Conservation (phyloP, 1,284 basidiomycete species). For the Ustanciosporium gigantosporum region DNA sequence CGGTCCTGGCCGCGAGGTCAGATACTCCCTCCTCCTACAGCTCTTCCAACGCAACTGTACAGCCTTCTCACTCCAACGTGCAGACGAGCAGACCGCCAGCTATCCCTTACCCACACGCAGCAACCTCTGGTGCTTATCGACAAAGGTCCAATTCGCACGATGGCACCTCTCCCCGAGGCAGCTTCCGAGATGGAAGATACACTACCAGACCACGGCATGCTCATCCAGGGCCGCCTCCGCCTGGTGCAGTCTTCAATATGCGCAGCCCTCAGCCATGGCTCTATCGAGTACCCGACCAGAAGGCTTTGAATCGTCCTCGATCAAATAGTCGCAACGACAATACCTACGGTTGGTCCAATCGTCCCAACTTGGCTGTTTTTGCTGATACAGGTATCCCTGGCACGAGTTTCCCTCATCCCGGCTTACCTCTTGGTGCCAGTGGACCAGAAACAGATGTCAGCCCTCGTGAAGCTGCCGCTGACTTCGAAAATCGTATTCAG, state of each 20-base stretch:
- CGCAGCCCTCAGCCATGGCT: too few species aligned
- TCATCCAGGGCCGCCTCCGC: slow-evolving; percentile 21
- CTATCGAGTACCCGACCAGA: slow-evolving; percentile 8
- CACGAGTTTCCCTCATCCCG: slow-evolving; percentile 26
- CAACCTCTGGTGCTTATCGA: neutral
- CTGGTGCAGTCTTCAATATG: too few species aligned
- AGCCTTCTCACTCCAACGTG: slow-evolving; percentile 1
- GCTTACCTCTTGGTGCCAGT: neutral
- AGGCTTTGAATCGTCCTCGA: slow-evolving; percentile 3
- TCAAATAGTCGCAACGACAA: slow-evolving; percentile 19
- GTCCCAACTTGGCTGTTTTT: slow-evolving; percentile 8
- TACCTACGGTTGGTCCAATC: slow-evolving; percentile 5
- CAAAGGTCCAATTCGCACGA: slow-evolving; percentile 23
- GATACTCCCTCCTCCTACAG: neutral
- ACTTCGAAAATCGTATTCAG: slow-evolving; percentile 19
- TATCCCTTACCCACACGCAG: too few species aligned
- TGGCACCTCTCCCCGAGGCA: slow-evolving; percentile 2
- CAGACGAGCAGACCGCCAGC: too few species aligned
- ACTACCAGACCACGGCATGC: slow-evolving; percentile 19
- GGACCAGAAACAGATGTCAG: too few species aligned
- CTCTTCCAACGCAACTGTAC: slow-evolving; percentile 3
- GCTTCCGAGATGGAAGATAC: slow-evolving; percentile 13
- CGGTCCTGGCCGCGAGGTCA: neutral
- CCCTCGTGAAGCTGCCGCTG: too few species aligned
- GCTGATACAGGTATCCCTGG: slow-evolving; percentile 18